A percentile compares a stretch with the other conserved stretches of the same genome.
Evolutionary conservation across 2,329 filamentous ascomycete genomes (phyloP).

Genomic region (Rutstroemia sp.): DNA sequence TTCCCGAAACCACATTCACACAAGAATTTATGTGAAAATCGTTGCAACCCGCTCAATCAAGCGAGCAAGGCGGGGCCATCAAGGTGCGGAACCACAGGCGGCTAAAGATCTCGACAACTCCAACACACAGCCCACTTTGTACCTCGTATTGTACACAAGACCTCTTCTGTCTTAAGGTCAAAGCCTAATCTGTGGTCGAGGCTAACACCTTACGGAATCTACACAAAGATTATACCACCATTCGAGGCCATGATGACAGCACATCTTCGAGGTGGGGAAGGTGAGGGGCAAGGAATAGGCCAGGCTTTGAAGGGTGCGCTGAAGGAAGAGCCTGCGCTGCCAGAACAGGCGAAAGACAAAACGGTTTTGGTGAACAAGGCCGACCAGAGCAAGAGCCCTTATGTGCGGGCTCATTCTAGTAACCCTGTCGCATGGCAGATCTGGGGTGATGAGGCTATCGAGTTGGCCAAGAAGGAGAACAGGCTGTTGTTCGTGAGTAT

Average conservation of each 20-base stretch:
- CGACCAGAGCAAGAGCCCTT: constrained; percentile 56
- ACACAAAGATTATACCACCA: neutral
- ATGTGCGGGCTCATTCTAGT: constrained; percentile 65
- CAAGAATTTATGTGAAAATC: too few species aligned
- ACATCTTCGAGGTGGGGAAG: constrained; percentile 19
- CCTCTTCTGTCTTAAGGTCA: neutral
- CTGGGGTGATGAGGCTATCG: constrained; percentile 70
- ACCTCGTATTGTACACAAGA: neutral
- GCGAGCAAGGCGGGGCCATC: too few species aligned
- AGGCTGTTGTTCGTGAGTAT: constrained; percentile 90
- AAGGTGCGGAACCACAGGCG: too few species aligned
- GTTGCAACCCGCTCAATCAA: too few species aligned
- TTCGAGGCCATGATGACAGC: constrained; percentile 22
- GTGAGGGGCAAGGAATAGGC: constrained; percentile 20
- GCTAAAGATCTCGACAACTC: too few species aligned
- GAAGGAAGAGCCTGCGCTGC: constrained; percentile 1
- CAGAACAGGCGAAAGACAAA: constrained; percentile 16
- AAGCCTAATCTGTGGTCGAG: neutral
- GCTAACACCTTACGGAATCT: neutral
- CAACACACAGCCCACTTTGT: too few species aligned
- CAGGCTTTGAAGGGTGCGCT: constrained; percentile 18
- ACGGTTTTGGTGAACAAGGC: constrained; percentile 45
- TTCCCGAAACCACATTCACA: too few species aligned
- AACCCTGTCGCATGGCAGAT: constrained; percentile 91
- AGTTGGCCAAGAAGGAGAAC: constrained; percentile 72